A percentile compares a stretch with the other conserved stretches of the same genome.
phyloP scores from a whole-genome alignment of 163 green algal species.

The Coccomyxa subellipsoidea region DNA sequence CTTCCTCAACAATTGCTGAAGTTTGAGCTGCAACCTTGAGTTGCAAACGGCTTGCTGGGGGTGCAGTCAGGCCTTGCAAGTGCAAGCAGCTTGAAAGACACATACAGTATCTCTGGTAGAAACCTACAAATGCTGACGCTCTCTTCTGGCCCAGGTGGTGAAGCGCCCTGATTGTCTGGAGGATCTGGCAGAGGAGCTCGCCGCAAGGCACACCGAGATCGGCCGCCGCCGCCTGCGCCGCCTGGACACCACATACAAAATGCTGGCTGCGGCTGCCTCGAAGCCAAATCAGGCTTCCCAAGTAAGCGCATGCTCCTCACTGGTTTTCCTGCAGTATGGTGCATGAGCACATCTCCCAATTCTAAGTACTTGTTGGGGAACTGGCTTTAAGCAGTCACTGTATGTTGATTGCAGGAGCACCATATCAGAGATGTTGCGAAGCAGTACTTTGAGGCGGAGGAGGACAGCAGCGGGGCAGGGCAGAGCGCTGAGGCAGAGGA shows the following conservation, averaged over 20 bases:
- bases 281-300: background rate
- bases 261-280: conserved; percentile 32
- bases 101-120: too few species aligned
- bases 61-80: too few species aligned
- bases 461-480: background rate
- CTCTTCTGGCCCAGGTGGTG: conserved; percentile 25
- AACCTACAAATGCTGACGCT: background rate
- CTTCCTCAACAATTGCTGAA: too few species aligned
- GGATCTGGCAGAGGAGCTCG: conserved; percentile 33
- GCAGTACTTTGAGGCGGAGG: background rate
- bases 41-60: too few species aligned
- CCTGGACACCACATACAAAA: conserved; percentile 61
- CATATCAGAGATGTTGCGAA: background rate
- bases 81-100: too few species aligned
- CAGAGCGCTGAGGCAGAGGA: background rate
- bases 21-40: too few species aligned
- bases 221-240: conserved; percentile 40
- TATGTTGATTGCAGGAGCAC: conserved; percentile 28
- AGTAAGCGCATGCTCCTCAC: too few species aligned
- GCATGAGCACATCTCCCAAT: too few species aligned
- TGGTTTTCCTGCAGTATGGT: too few species aligned
- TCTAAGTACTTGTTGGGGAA: too few species aligned
- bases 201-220: conserved; percentile 24
- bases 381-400: background rate
- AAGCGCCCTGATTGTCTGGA: conserved; percentile 32